Evolutionary conservation across 805 yeast genomes (phyloP).

Genomic region (Candida jianshihensis): DNA sequence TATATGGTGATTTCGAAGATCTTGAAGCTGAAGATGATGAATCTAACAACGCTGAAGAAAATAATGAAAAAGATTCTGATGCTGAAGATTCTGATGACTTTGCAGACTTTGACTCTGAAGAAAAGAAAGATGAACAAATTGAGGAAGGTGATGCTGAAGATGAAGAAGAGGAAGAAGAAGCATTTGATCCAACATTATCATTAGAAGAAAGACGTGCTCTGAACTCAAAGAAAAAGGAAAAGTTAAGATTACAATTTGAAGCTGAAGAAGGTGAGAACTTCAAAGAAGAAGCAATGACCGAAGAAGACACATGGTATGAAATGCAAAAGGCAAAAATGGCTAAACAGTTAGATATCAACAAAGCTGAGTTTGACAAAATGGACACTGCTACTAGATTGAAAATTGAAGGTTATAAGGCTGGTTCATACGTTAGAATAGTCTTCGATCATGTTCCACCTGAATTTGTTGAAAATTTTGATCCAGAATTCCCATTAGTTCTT

Average conservation of each 20-base stretch:
- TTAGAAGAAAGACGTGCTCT: constrained; percentile 69
- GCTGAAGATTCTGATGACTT: constrained; percentile 3
- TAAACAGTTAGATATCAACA: constrained; percentile 90
- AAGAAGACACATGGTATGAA: constrained; percentile 96
- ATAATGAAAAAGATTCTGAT: too few relatives aligned
- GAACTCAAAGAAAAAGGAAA: constrained; percentile 87
- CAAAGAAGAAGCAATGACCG: constrained; percentile 75
- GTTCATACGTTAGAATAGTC: constrained; percentile 86
- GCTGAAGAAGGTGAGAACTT: constrained; percentile 69
- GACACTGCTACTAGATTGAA: constrained; percentile 69
- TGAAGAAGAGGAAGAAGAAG: constrained; percentile 32
- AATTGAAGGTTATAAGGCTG: constrained; percentile 90
- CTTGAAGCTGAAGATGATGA: constrained; percentile 30
- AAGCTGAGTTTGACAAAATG: constrained; percentile 67
- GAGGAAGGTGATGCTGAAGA: constrained; percentile 30
- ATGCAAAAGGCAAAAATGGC: constrained; percentile 95
- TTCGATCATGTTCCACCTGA: constrained; percentile 84
- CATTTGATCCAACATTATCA: constrained; percentile 33
- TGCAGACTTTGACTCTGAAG: constrained; percentile 51
- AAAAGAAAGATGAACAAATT: constrained; percentile 35
- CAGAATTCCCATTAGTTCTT: constrained; percentile 75
- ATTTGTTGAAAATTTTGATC: constrained; percentile 79
- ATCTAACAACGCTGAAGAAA: constrained; percentile 12
- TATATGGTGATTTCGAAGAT: constrained; percentile 53
- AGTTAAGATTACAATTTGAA: constrained; percentile 83